Evolutionary conservation across 179 eudicot genomes (phyloP).

Genomic region (Beta macrorhiza): DNA sequence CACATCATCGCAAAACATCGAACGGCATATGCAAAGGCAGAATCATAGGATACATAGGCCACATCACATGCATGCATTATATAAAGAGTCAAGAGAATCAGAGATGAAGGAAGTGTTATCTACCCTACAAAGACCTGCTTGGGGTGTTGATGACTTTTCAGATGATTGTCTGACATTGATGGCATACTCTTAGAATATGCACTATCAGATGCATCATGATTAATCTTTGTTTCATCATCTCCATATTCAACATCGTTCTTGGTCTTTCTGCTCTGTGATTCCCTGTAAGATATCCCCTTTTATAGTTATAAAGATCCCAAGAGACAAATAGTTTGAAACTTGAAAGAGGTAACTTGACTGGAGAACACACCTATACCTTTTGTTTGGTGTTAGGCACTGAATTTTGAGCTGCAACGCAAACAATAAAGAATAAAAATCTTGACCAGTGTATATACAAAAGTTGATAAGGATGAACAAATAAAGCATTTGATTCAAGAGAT

Average conservation of each 20-base stretch:
- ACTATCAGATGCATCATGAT: conserved; percentile 51
- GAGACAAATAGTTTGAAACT: neutral
- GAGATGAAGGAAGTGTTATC: neutral
- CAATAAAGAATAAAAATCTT: conserved; percentile 6
- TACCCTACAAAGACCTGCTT: conserved; percentile 55
- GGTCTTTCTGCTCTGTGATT: conserved; percentile 37
- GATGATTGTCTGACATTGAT: conserved; percentile 50
- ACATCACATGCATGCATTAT: neutral
- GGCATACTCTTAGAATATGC: conserved; percentile 41
- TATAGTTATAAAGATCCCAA: neutral
- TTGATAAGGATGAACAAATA: neutral
- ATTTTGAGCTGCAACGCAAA: conserved; percentile 60
- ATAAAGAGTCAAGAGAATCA: neutral
- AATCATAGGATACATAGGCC: neutral
- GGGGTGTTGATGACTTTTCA: conserved; percentile 38
- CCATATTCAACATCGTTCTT: conserved; percentile 34
- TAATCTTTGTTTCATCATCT: conserved; percentile 42
- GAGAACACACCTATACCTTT: conserved; percentile 55
- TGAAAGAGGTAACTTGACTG: neutral
- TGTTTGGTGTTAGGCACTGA: conserved; percentile 64
- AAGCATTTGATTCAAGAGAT: too few species aligned
- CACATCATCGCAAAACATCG: neutral
- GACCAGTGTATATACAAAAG: neutral
- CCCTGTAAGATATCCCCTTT: conserved; percentile 40
- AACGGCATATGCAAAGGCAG: neutral